Percentiles rank a stretch among this genome's conserved stretches.
These are phyloP conservation scores for Salix exigua DNA, from an alignment of 345 rosid species.

Conservation along the genomic window DNA sequence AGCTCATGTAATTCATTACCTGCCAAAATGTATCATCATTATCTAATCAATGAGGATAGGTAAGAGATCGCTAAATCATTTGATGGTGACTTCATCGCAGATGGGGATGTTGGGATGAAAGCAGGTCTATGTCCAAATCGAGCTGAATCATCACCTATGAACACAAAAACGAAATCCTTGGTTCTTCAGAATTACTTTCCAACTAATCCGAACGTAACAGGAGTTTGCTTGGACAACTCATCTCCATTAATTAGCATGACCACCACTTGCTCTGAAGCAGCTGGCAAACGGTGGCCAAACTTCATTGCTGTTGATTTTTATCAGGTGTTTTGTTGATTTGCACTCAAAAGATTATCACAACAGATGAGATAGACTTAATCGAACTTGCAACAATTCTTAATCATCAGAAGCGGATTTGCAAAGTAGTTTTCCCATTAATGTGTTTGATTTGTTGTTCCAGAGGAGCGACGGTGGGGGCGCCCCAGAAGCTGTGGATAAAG, in stretches of 20 bases:
- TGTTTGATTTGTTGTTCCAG: slow-evolving; percentile 33
- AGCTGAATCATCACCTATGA: slow-evolving; percentile 63
- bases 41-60: not conserved
- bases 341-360: not conserved
- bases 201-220: slow-evolving; percentile 56
- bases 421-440: not conserved
- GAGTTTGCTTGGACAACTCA: slow-evolving; percentile 72
- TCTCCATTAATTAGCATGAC: slow-evolving; percentile 60
- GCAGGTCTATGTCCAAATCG: slow-evolving; percentile 68
- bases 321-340: slow-evolving; percentile 44
- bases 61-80: not conserved
- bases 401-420: not conserved
- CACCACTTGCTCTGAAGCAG: slow-evolving; percentile 63
- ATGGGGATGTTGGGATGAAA: slow-evolving; percentile 74
- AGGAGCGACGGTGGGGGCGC: slow-evolving; percentile 91
- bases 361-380: not conserved
- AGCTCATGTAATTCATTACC: slow-evolving; percentile 16
- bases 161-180: slow-evolving; percentile 51
- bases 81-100: slow-evolving; percentile 40
- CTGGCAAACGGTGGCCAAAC: slow-evolving; percentile 93
- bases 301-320: slow-evolving; percentile 92
- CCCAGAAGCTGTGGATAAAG: slow-evolving; percentile 72
- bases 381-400: not conserved
- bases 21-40: not conserved
- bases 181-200: slow-evolving; percentile 71